Base-by-base conservation (phyloP, 1,139 yeast species). In the Blastobotrys petasosporus region DNA sequence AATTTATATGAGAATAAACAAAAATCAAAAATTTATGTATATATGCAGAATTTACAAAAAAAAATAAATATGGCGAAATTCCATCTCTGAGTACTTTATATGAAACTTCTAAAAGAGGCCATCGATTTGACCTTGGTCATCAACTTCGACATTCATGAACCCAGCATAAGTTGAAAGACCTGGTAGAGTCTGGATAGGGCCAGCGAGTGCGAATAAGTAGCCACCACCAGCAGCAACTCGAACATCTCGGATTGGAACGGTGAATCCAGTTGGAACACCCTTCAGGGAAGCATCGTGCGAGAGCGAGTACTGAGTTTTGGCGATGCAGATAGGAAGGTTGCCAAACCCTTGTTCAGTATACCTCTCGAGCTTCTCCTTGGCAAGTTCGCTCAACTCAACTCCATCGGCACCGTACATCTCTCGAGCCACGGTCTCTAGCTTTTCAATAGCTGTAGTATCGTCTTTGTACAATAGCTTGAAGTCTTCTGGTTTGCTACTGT, bases 161-260 rank as follows among this genome's bases (percentile, higher is more conserved):
- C 97, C 97, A 69, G 95, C 83, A 63, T 86, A 92, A 23, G 97
- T 92, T 50, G 97, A 95, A 64, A 92, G 76, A 51, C 98, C 98
- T 28, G 98, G 98, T 58, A 92, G 90, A 45, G 98, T 92, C 78
- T 85, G 94, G 62, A 92, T 90, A 68, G 90, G 96, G 41, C 95
- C 97, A 11, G 97, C 97, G 60, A 92, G 77, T 5, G 97, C 97
- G 63, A 90, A 90, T 63, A 92, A 75, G 69, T 92, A 92, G 10
- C 97, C 97, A 41, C 97, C 97, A 66, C 98, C 98, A 54, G 86
- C 85, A 37, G 95, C 85, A 10, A 94, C 94, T 65, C 94, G 81
- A 55, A 92, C 85, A 58, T 92, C 97, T 66, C 95, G 79, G 59
- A 92, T 86, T 42, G 98, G 98, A 72, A 92, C 86, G 48, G 79